Base-by-base conservation (phyloP, 1,284 basidiomycete genomes). In the Apiotrichum montevideense region DNA sequence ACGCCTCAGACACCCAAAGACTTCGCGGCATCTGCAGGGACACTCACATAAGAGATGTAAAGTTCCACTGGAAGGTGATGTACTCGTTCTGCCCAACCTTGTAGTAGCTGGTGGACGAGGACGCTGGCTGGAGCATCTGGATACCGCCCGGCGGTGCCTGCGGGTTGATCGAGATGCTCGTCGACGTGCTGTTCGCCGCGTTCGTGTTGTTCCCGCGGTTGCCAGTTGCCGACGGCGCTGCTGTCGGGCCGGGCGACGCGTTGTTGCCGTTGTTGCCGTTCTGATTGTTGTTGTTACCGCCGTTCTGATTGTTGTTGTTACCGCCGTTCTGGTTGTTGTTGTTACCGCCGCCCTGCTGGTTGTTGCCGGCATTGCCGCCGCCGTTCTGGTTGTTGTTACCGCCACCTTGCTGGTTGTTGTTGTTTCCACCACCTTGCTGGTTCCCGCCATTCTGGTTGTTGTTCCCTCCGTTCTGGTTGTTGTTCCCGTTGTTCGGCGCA, bases 41-140 rank as follows among this genome's bases (percentile, higher is more conserved):
- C 33, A 72, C 76, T 64, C 57, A 75, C 76, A 85, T 78, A 32
- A 94, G 52, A 3, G 47, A 45, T 3, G 87, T 90, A 65, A 89
- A 83, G 73, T 91, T 94, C 92, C 92, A 96, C n/a, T 82, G 90
- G 75, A 95, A 90, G 21, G 90, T 95, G 69, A 95, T 82, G 56
- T 80, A 80, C 67, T 89, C 82, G 47, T 80, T 80, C 0, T 79
- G 76, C 0, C 87, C 88, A 66, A 97, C 88, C 81, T 96, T 95
- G 81, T 87, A 95, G 78, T 83, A 97, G 6, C 88, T 90, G 37
- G 85, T 84, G 29, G 84, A 72, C 15, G 87, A 86, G 63, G 84
- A 81, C 0, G 89, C 85, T 1, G 92, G 92, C 70, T 89, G 82
- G 9, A 74, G 67, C 56, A 78, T 72, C 8, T 71, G 67, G 32